Evolutionary conservation across 306 rosid genomes (phyloP).

Genomic region (Dalbergia cultrata): DNA sequence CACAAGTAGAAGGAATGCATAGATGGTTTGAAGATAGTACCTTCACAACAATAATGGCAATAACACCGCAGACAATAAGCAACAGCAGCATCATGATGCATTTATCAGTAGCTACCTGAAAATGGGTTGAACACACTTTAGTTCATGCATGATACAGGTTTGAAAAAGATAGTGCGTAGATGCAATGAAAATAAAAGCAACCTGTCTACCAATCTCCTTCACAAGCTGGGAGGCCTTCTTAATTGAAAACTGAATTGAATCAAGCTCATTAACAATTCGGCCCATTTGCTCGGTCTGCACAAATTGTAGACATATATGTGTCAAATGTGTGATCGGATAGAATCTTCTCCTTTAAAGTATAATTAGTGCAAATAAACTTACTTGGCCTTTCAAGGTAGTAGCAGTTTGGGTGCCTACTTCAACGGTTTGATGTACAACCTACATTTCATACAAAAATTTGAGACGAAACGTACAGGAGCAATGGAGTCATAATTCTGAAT

Average conservation of each 20-base stretch:
- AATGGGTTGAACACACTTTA: neutral
- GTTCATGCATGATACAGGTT: slow-evolving; percentile 28
- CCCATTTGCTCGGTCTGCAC: slow-evolving; percentile 99
- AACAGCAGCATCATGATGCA: slow-evolving; percentile 96
- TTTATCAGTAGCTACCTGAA: slow-evolving; percentile 99
- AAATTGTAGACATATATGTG: slow-evolving; percentile 33
- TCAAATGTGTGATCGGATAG: slow-evolving; percentile 40
- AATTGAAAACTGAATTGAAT: slow-evolving; percentile 96
- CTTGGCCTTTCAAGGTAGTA: slow-evolving; percentile 90
- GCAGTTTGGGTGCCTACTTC: slow-evolving; percentile 99
- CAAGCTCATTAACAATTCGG: slow-evolving; percentile 95
- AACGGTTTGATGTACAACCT: slow-evolving; percentile 93
- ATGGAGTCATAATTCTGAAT: slow-evolving; percentile 14
- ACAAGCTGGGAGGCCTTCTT: slow-evolving; percentile 99
- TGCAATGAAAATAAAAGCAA: slow-evolving; percentile 43
- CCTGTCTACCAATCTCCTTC: slow-evolving; percentile 99
- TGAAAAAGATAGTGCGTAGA: slow-evolving; percentile 6
- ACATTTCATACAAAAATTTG: slow-evolving; percentile 15
- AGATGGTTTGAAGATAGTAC: slow-evolving; percentile 56
- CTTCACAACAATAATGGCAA: slow-evolving; percentile 97
- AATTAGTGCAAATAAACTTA: slow-evolving; percentile 54
- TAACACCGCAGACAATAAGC: slow-evolving; percentile 90
- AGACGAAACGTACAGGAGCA: slow-evolving; percentile 39
- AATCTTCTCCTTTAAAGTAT: slow-evolving; percentile 15
- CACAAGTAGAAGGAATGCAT: slow-evolving; percentile 12